Conservation (phyloP, 1,284 basidiomycete genomes). For the Vanrija sp. region DNA sequence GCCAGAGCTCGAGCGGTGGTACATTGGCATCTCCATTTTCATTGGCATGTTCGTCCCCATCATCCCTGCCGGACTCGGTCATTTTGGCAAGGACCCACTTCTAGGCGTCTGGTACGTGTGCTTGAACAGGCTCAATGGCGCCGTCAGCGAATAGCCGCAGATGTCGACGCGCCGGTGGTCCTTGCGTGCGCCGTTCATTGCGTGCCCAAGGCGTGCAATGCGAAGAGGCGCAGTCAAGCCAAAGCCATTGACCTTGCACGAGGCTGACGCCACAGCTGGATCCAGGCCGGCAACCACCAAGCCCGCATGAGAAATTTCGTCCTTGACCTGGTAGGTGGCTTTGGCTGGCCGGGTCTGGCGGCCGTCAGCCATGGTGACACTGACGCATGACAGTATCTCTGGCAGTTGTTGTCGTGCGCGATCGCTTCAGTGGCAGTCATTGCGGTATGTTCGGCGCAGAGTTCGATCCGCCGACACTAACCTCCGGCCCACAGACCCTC, state of each 20-base stretch:
- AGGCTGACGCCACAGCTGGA: constrained; percentile 12
- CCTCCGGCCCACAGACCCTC: constrained; percentile 18
- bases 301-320: constrained; percentile 22
- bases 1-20: constrained; percentile 11
- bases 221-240: too few species aligned
- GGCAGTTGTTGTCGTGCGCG: constrained; percentile 31
- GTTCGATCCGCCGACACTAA: neutral
- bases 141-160: too few species aligned
- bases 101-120: constrained; percentile 13
- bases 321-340: constrained; percentile 22
- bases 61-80: constrained; percentile 20
- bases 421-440: constrained; percentile 25
- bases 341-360: neutral
- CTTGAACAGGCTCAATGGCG: too few species aligned
- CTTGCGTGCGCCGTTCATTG: too few species aligned
- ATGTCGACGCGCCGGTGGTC: too few species aligned
- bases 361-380: too few species aligned
- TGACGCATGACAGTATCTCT: constrained; percentile 24
- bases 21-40: constrained; percentile 16
- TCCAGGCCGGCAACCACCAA: constrained; percentile 5
- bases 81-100: constrained; percentile 22
- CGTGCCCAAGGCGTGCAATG: too few species aligned
- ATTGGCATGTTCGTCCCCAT: constrained; percentile 21
- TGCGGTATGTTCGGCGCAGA: constrained; percentile 13
- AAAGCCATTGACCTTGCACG: too few species aligned